Evolutionary conservation across 495 filamentous ascomycete species (phyloP).

Genomic region (Baudoinia panamericana): DNA sequence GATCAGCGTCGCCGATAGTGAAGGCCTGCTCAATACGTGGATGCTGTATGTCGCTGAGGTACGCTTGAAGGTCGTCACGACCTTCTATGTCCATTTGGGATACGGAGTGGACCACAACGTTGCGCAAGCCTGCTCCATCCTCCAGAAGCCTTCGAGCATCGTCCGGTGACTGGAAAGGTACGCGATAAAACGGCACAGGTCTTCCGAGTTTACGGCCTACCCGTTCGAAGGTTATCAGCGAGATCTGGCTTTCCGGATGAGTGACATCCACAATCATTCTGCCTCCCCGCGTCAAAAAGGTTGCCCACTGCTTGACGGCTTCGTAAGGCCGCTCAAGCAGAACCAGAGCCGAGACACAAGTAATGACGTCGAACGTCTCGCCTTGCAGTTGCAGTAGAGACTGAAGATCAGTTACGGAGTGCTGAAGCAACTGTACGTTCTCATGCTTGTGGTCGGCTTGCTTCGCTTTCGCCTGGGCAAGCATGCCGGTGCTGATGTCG

Average conservation of each 20-base stretch:
- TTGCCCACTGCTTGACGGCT: slow-evolving; percentile 27
- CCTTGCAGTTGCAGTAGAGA: slow-evolving; percentile 15
- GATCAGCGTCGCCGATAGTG: slow-evolving; percentile 4
- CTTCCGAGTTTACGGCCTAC: slow-evolving; percentile 6
- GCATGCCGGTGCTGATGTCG: slow-evolving; percentile 32
- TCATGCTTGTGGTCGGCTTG: slow-evolving; percentile 9
- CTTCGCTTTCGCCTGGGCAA: slow-evolving; percentile 26
- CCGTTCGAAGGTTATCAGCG: slow-evolving; percentile 12
- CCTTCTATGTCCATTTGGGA: slow-evolving; percentile 2
- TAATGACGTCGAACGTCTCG: slow-evolving; percentile 30
- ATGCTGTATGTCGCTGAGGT: background rate
- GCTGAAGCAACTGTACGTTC: slow-evolving; percentile 25
- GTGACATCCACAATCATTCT: slow-evolving; percentile 20
- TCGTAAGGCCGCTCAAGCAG: slow-evolving; percentile 25
- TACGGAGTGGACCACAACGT: slow-evolving; percentile 1
- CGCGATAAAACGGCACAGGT: slow-evolving; percentile 11
- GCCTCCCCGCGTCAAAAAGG: slow-evolving; percentile 28
- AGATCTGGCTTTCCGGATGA: slow-evolving; percentile 7
- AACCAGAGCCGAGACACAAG: slow-evolving; percentile 28
- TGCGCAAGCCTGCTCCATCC: slow-evolving; percentile 2
- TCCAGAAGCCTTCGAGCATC: slow-evolving; percentile 2
- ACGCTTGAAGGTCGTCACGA: slow-evolving; percentile 1
- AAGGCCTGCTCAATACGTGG: slow-evolving; percentile 2
- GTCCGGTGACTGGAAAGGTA: slow-evolving; percentile 7
- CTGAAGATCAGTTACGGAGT: slow-evolving; percentile 30